phyloP scores from a whole-genome alignment of 1,284 basidiomycete species.

The Stygiomarasmius scandens region DNA sequence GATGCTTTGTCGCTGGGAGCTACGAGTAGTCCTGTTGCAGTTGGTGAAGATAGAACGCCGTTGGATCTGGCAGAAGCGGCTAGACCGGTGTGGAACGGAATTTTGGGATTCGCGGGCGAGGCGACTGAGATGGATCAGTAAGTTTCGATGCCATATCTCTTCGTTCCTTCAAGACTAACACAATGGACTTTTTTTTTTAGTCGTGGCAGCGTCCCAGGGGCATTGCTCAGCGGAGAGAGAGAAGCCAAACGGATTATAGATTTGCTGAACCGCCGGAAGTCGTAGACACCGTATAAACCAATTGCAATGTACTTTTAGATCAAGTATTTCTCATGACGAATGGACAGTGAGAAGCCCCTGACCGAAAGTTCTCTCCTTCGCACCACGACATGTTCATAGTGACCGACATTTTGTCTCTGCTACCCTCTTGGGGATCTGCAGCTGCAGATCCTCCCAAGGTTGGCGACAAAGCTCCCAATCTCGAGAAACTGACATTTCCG shows the following conservation, averaged over 20 bases:
- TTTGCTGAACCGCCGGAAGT: not conserved
- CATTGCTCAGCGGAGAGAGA: slow-evolving; percentile 10
- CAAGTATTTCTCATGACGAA: not conserved
- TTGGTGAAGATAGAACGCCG: slow-evolving; percentile 8
- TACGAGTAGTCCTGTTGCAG: slow-evolving; percentile 9
- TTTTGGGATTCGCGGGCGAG: slow-evolving; percentile 11
- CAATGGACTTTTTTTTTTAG: not conserved
- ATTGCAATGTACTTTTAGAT: not conserved
- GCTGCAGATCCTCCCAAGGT: not conserved
- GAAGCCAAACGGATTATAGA: slow-evolving; percentile 6
- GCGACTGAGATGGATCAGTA: slow-evolving; percentile 15
- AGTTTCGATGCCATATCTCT: not conserved
- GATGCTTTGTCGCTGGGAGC: slow-evolving; percentile 7
- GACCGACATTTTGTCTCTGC: not conserved
- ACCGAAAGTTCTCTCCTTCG: too few relatives aligned
- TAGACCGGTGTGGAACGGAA: slow-evolving; percentile 9
- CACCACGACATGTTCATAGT: not conserved
- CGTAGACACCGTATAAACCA: too few relatives aligned
- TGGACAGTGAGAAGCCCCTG: too few relatives aligned
- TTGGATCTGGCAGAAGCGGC: slow-evolving; percentile 11
- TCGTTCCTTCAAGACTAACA: not conserved
- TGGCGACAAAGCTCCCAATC: not conserved
- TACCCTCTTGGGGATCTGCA: not conserved
- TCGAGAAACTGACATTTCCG: not conserved
- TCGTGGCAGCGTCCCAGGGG: slow-evolving; percentile 13